Percentiles rank a stretch among this genome's conserved stretches.
These are phyloP conservation scores for Thymus quinquecostatus DNA, from an alignment of 257 asterid genomes.

Conservation along the genomic window DNA sequence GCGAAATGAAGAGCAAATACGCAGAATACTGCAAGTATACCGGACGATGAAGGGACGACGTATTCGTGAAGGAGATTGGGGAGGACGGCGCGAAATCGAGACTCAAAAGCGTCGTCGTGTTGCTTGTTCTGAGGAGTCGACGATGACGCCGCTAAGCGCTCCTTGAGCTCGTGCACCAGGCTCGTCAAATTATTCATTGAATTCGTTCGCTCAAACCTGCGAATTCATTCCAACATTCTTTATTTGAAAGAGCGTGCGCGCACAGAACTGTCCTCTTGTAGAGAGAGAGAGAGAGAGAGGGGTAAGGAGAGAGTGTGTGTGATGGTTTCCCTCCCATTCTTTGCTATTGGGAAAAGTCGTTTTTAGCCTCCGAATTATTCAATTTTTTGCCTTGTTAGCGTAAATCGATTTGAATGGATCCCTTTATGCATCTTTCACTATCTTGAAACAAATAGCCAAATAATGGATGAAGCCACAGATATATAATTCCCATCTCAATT, in stretches of 20 bases:
- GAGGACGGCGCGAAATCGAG: constrained; percentile 85
- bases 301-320: background rate
- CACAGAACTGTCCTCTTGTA: background rate
- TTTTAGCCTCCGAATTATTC: background rate
- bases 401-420: too few relatives aligned
- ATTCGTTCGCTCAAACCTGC: background rate
- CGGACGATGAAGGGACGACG: constrained; percentile 71
- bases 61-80: constrained; percentile 74
- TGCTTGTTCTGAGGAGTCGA: constrained; percentile 62
- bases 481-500: too few relatives aligned
- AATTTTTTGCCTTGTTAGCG: too few relatives aligned
- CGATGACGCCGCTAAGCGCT: constrained; percentile 78
- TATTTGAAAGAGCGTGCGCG: background rate
- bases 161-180: constrained; percentile 85
- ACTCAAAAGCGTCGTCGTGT: constrained; percentile 76
- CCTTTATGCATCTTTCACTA: too few relatives aligned
- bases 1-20: background rate
- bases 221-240: background rate
- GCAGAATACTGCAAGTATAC: constrained; percentile 32
- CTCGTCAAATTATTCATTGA: constrained; percentile 79
- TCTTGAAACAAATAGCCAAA: too few relatives aligned
- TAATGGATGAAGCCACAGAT: too few relatives aligned
- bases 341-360: background rate
- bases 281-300: background rate
- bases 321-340: background rate